Evolutionary conservation across 495 filamentous ascomycete species (phyloP).

Genomic region (Penicillium tannophilum): DNA sequence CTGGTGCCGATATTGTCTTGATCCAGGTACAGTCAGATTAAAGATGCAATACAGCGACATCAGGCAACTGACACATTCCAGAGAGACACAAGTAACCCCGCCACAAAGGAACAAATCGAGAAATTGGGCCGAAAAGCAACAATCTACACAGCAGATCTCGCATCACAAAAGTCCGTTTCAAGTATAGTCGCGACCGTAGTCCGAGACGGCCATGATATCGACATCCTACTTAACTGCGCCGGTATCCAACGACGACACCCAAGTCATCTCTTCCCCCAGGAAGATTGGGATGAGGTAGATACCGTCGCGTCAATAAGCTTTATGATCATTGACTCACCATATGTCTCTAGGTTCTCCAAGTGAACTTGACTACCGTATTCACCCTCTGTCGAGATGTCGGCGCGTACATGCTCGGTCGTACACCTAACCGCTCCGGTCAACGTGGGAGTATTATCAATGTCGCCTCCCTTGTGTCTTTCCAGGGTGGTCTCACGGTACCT

Average conservation of each 20-base stretch:
- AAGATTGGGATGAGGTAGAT: conserved; percentile 74
- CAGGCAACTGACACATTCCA: conserved; percentile 23
- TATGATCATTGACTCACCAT: not conserved
- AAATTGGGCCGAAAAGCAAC: conserved; percentile 65
- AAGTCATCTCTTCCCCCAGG: conserved; percentile 73
- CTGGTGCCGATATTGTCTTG: conserved; percentile 79
- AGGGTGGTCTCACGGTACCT: conserved; percentile 79
- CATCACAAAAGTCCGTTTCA: conserved; percentile 57
- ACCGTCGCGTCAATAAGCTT: conserved; percentile 7
- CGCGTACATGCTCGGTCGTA: conserved; percentile 71
- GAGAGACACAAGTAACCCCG: conserved; percentile 59
- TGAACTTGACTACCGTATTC: conserved; percentile 78
- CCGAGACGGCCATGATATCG: conserved; percentile 59
- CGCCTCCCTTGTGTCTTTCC: conserved; percentile 77
- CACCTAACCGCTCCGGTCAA: conserved; percentile 40
- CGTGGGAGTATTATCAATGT: conserved; percentile 80
- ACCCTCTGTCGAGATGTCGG: conserved; percentile 76
- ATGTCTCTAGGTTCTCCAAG: conserved; percentile 64
- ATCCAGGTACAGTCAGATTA: conserved; percentile 43
- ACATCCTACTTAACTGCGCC: conserved; percentile 83
- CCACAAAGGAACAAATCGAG: conserved; percentile 59
- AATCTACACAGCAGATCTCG: conserved; percentile 75
- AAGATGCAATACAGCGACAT: not conserved
- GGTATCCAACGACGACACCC: conserved; percentile 87
- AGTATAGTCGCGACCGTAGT: conserved; percentile 61